phyloP scores from a whole-genome alignment of 768 basidiomycete genomes.

The Arthromyces matolae region DNA sequence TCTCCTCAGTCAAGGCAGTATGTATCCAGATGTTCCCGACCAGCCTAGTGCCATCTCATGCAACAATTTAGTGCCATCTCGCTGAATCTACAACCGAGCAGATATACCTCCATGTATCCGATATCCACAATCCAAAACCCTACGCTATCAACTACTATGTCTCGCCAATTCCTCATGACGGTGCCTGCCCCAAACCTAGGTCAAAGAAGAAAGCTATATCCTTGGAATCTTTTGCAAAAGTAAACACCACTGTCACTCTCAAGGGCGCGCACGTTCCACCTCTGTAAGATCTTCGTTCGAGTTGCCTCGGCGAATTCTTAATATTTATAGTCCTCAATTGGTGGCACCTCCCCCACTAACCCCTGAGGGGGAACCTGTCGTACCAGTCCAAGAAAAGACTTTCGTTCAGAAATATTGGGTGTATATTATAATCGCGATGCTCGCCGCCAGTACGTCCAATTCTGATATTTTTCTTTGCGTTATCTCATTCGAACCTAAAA shows the following conservation, averaged over 20 bases:
- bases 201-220: slow-evolving; percentile 22
- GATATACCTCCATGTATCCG: slow-evolving; percentile 51
- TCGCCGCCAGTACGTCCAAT: slow-evolving; percentile 52
- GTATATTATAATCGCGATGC: slow-evolving; percentile 59
- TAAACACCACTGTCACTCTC: slow-evolving; percentile 54
- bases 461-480: background rate
- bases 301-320: background rate
- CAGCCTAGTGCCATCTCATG: slow-evolving; percentile 10
- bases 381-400: slow-evolving; percentile 63
- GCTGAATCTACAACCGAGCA: slow-evolving; percentile 48
- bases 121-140: slow-evolving; percentile 39
- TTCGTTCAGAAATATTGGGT: slow-evolving; percentile 93
- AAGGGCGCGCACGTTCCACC: slow-evolving; percentile 48
- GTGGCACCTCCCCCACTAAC: slow-evolving; percentile 65
- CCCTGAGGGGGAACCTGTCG: slow-evolving; percentile 59
- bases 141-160: slow-evolving; percentile 73
- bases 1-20: slow-evolving; percentile 62
- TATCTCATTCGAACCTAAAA: slow-evolving; percentile 1
- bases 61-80: slow-evolving; percentile 59
- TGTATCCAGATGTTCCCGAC: slow-evolving; percentile 21
- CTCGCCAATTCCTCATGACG: slow-evolving; percentile 63
- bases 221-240: slow-evolving; percentile 29
- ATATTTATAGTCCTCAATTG: slow-evolving; percentile 56
- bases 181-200: slow-evolving; percentile 50
- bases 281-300: slow-evolving; percentile 39